A percentile compares a stretch with the other conserved stretches of the same genome.
These are phyloP conservation scores for Ceraceosorus guamensis DNA, from an alignment of 1,284 basidiomycete genomes.

Conservation along the genomic window DNA sequence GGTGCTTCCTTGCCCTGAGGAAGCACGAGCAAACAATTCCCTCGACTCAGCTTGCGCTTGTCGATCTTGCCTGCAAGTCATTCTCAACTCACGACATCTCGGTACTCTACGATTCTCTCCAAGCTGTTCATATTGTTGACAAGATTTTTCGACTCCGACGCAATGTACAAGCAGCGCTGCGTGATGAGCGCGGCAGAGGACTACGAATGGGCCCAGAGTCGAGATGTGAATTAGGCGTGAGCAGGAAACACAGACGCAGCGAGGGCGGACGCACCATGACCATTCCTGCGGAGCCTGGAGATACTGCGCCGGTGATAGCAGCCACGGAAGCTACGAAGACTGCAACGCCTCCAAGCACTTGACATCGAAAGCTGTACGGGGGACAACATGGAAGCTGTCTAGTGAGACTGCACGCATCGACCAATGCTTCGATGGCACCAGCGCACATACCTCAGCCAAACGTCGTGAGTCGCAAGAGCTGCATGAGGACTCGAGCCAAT, in stretches of 20 bases:
- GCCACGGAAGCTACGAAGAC: slow-evolving; percentile 53
- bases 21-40: no score
- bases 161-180: slow-evolving; percentile 26
- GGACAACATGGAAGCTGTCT: neutral
- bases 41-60: neutral
- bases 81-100: neutral
- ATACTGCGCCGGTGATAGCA: slow-evolving; percentile 62
- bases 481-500: no score
- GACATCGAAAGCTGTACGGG: slow-evolving; percentile 26
- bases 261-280: slow-evolving; percentile 55
- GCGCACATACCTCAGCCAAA: slow-evolving; percentile 9
- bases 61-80: neutral
- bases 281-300: slow-evolving; percentile 70
- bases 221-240: no score
- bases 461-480: slow-evolving; percentile 37
- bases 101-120: slow-evolving; percentile 78
- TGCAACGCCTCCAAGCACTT: slow-evolving; percentile 26
- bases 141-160: slow-evolving; percentile 30
- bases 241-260: no score
- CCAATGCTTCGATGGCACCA: neutral
- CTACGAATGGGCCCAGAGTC: no score
- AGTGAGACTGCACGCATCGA: neutral
- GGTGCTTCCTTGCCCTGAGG: slow-evolving; percentile 1
- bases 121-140: slow-evolving; percentile 60
- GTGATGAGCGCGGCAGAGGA: slow-evolving; percentile 51